Evolutionary conservation across 1,284 basidiomycete species (phyloP), one percentile per base, ranked within the genome.

Genomic region (Naganishia liquefaciens): DNA sequence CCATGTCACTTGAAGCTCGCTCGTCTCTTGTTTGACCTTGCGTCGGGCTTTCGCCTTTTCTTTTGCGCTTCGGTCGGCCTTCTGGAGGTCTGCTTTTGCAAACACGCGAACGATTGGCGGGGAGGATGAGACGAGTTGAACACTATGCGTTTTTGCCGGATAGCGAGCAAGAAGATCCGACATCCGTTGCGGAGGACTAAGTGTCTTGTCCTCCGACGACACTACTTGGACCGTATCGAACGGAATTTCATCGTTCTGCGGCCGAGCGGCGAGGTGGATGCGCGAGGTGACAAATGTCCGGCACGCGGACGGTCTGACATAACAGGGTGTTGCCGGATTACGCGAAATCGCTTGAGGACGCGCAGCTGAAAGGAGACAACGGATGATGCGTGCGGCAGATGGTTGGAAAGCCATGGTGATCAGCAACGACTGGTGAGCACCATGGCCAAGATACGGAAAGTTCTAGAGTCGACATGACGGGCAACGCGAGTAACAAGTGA

Each of bases 1-100:
- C 77, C 77, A 78, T 3, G 71, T 72, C 30, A 78, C 72, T 62
- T 77, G 76, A 27, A 78, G 68, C 67, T 77, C 76, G 67, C 75
- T 75, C 58, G 74, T 73, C 55, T 75, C 75, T n/a, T 73, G 64
- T 1, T 70, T 71, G 10, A 70, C 66, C 49, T 71, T 71, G 9
- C 72, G 64, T 23, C 63, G 64, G 37, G 73, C 54, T 49, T 68
- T 69, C 7, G 63, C 62, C 49, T 70, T 70, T 27, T 70, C 67
- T 42, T 73, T 68, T 52, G 68, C 66, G 25, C 13, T 25, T 21
- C 44, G 28, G n/a, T 52, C 57, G 27, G 49, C 53, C 44, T 54
- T 60, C 28, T 62, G 66, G 10, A 53, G 33, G 15, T 58, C 63
- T 23, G 54, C 33, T n/a, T 66, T 61, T 28, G 74, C 71, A 28